Evolutionary conservation across 2,329 filamentous ascomycete species (phyloP).

Genomic region (Ceratocystis colombiana): DNA sequence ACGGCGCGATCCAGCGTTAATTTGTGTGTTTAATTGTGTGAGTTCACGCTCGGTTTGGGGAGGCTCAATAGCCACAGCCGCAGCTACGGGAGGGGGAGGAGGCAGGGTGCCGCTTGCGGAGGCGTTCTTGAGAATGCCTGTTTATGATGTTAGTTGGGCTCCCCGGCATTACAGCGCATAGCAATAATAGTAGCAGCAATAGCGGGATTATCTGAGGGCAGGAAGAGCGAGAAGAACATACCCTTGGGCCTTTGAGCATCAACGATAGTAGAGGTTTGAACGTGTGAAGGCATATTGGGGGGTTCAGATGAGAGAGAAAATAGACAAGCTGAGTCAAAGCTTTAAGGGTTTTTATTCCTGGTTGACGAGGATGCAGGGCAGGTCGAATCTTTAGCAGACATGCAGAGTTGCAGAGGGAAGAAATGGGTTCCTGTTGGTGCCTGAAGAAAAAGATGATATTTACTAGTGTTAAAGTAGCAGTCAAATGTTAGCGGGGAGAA

Average conservation of each 20-base stretch:
- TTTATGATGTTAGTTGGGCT: not conserved
- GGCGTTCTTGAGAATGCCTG: slow-evolving; percentile 92
- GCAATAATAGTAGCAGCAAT: too few species aligned
- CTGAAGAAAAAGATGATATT: not conserved
- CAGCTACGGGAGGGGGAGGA: slow-evolving; percentile 35
- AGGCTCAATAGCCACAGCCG: slow-evolving; percentile 40
- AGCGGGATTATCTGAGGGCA: not conserved
- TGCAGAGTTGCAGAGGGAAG: slow-evolving; percentile 1
- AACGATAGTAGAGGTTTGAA: slow-evolving; percentile 20
- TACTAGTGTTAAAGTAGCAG: not conserved
- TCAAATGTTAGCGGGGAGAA: not conserved
- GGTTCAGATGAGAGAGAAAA: not conserved
- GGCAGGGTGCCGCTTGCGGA: slow-evolving; percentile 44
- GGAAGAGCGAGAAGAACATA: slow-evolving; percentile 29
- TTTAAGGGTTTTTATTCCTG: not conserved
- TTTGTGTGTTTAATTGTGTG: slow-evolving; percentile 84
- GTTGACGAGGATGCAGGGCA: not conserved
- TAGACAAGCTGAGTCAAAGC: not conserved
- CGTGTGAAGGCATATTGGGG: slow-evolving; percentile 23
- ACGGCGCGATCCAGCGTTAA: slow-evolving; percentile 81
- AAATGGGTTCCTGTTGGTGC: not conserved
- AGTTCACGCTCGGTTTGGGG: slow-evolving; percentile 65
- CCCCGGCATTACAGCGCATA: not conserved
- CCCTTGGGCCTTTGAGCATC: slow-evolving; percentile 40
- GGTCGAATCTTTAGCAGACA: not conserved